These are phyloP conservation scores for Bruguiera parviflora DNA, from an alignment of 345 rosid species.

Conservation along the genomic window DNA sequence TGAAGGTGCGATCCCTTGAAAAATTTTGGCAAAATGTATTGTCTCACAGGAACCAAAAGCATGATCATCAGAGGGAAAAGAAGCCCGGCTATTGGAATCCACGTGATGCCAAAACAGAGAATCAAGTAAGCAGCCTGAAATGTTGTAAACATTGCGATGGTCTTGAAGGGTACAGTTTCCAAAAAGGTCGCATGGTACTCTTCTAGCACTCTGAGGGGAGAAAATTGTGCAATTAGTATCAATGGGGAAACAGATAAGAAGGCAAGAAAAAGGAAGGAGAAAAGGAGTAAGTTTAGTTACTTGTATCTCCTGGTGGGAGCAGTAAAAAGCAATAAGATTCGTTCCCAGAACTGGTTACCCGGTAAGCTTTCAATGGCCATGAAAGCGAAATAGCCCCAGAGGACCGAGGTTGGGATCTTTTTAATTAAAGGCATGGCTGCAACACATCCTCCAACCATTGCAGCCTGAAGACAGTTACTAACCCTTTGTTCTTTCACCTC, in stretches of 20 bases:
- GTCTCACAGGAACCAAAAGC: slow-evolving; percentile 30
- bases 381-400: slow-evolving; percentile 35
- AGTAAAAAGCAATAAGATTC: slow-evolving; percentile 28
- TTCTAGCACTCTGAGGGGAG: slow-evolving; percentile 24
- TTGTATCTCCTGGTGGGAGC: slow-evolving; percentile 33
- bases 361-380: slow-evolving; percentile 37
- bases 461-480: slow-evolving; percentile 29
- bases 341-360: slow-evolving; percentile 35
- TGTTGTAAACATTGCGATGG: slow-evolving; percentile 22
- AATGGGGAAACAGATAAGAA: too few relatives aligned
- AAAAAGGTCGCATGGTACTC: slow-evolving; percentile 24
- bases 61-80: slow-evolving; percentile 32
- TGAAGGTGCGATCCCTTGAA: slow-evolving; percentile 23
- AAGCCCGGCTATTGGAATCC: slow-evolving; percentile 31
- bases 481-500: slow-evolving; percentile 32
- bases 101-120: slow-evolving; percentile 29
- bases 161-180: slow-evolving; percentile 31
- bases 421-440: slow-evolving; percentile 31
- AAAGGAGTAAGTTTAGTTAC: slow-evolving; percentile 9
- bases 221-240: neutral
- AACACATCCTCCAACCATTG: slow-evolving; percentile 24
- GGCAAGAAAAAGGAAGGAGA: slow-evolving; percentile 2
- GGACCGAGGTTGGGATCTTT: slow-evolving; percentile 31
- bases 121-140: slow-evolving; percentile 29
- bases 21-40: slow-evolving; percentile 28